A percentile compares a stretch with the other conserved stretches of the same genome.
Evolutionary conservation across 2,329 filamentous ascomycete genomes (phyloP).

Genomic region (Fusarium xylarioides): DNA sequence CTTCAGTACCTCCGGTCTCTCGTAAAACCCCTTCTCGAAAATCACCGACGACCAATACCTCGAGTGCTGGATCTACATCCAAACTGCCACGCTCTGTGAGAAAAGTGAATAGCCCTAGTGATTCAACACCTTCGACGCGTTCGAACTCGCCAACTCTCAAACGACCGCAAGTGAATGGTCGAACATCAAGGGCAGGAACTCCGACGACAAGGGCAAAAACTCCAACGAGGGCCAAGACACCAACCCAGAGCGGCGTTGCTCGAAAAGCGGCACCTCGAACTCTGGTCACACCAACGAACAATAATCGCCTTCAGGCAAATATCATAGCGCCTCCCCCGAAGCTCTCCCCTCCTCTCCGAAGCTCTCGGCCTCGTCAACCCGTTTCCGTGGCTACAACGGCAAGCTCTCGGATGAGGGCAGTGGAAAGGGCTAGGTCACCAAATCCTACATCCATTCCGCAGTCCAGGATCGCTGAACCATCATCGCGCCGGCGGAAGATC

Average conservation of each 20-base stretch:
- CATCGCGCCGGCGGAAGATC: constrained; percentile 60
- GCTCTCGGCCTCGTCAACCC: constrained; percentile 81
- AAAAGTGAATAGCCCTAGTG: constrained; percentile 55
- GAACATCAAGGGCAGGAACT: constrained; percentile 50
- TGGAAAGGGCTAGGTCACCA: constrained; percentile 64
- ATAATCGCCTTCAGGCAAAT: constrained; percentile 74
- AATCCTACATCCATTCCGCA: constrained; percentile 46
- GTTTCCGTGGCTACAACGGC: constrained; percentile 79
- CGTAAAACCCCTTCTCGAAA: constrained; percentile 47
- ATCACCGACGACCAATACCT: constrained; percentile 37
- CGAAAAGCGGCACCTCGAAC: constrained; percentile 54
- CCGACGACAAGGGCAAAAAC: constrained; percentile 52
- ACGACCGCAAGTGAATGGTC: constrained; percentile 54
- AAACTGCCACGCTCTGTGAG: constrained; percentile 58
- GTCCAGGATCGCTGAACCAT: constrained; percentile 49
- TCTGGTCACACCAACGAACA: constrained; percentile 60
- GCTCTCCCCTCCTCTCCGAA: constrained; percentile 80
- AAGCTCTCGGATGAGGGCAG: constrained; percentile 72
- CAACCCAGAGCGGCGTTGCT: constrained; percentile 48
- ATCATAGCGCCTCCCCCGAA: constrained; percentile 76
- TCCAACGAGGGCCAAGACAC: constrained; percentile 56
- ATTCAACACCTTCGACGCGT: constrained; percentile 60
- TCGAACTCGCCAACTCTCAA: constrained; percentile 64
- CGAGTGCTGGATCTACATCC: constrained; percentile 47
- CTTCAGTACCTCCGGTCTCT: constrained; percentile 43